phyloP scores from a whole-genome alignment of 352 stramenopile species.

The Phytophthora hibernalis region DNA sequence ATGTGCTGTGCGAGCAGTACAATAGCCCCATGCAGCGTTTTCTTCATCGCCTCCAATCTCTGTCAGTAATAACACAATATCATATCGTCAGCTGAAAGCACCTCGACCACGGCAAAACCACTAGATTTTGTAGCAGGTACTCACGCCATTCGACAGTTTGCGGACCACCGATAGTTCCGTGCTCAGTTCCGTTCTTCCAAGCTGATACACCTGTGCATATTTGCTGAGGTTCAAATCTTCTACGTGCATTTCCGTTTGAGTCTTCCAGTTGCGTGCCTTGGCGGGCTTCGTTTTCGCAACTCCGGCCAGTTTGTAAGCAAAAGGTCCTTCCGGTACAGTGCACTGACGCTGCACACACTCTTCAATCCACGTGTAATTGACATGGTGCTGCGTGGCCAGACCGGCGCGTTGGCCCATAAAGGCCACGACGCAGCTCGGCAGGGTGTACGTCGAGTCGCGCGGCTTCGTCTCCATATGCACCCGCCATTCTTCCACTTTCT shows the following conservation, averaged over 20 bases:
- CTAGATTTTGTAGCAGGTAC: not conserved
- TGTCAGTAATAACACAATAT: conserved; percentile 25
- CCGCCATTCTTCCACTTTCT: conserved; percentile 50
- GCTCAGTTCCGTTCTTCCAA: conserved; percentile 40
- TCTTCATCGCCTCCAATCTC: conserved; percentile 63
- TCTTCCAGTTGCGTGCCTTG: conserved; percentile 56
- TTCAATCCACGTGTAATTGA: conserved; percentile 87
- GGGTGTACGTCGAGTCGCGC: conserved; percentile 31
- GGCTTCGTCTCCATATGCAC: conserved; percentile 47
- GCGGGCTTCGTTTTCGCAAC: conserved; percentile 14
- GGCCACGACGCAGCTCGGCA: conserved; percentile 68
- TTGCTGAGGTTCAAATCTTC: conserved; percentile 56
- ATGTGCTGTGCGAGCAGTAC: conserved; percentile 84
- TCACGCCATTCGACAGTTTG: conserved; percentile 56
- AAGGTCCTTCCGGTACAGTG: conserved; percentile 61
- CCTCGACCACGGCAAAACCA: not conserved
- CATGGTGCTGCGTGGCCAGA: conserved; percentile 61
- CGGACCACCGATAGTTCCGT: conserved; percentile 60
- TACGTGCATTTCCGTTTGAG: conserved; percentile 49
- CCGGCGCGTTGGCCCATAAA: conserved; percentile 59
- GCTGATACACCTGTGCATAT: conserved; percentile 57
- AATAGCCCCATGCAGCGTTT: conserved; percentile 59
- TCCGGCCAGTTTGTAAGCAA: conserved; percentile 36
- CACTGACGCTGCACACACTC: conserved; percentile 70
- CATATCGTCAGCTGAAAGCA: conserved; percentile 5